phyloP scores from a whole-genome alignment of 495 filamentous ascomycete genomes.

The Podospora anserina region DNA sequence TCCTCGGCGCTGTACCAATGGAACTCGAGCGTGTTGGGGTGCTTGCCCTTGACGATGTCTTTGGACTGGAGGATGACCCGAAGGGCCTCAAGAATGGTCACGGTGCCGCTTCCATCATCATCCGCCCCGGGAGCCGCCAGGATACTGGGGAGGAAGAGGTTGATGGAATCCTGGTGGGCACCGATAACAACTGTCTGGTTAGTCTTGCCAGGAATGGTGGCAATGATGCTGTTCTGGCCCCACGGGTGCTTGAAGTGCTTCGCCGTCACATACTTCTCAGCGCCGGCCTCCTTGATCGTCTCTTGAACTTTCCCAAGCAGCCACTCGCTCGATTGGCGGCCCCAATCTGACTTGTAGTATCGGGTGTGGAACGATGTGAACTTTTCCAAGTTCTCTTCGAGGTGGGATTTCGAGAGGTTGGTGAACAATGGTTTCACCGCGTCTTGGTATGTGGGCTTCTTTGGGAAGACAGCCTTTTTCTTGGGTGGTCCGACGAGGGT shows the following conservation, averaged over 20 bases:
- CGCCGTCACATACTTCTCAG: conserved; percentile 63
- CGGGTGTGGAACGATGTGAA: conserved; percentile 36
- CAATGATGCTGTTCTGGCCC: conserved; percentile 90
- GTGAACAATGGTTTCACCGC: conserved; percentile 64
- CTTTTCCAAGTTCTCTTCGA: conserved; percentile 64
- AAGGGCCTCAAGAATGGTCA: conserved; percentile 61
- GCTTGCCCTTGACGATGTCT: conserved; percentile 52
- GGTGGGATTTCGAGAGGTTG: conserved; percentile 69
- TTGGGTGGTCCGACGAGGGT: conserved; percentile 39
- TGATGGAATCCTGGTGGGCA: conserved; percentile 74
- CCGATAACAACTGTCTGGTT: conserved; percentile 75
- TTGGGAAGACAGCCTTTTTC: conserved; percentile 57
- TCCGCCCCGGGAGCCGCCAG: conserved; percentile 64
- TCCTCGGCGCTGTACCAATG: conserved; percentile 99
- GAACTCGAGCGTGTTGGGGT: conserved; percentile 89
- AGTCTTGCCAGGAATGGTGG: conserved; percentile 81
- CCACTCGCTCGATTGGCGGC: conserved; percentile 87
- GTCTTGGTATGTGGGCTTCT: conserved; percentile 60
- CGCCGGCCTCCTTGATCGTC: conserved; percentile 67
- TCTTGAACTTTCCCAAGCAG: conserved; percentile 70
- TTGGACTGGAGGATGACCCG: conserved; percentile 53
- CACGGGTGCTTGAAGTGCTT: conserved; percentile 77
- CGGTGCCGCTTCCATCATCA: conserved; percentile 58
- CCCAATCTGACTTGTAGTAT: conserved; percentile 62
- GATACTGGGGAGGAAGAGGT: conserved; percentile 80